phyloP scores from a whole-genome alignment of 495 filamentous ascomycete species.

The Aspergillus bertholletiae region DNA sequence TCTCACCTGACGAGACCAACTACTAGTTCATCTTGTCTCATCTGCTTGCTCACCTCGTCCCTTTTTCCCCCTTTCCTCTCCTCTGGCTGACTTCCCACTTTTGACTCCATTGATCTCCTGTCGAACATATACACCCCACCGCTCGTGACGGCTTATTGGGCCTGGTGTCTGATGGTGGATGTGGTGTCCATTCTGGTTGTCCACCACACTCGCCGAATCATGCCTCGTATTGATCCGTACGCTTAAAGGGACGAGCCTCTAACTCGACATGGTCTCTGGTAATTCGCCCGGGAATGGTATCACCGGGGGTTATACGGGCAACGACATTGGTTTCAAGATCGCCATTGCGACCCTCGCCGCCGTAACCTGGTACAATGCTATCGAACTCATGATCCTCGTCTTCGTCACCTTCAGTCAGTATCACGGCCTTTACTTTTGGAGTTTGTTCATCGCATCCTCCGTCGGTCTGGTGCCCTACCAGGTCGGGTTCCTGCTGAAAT shows the following conservation, averaged over 20 bases:
- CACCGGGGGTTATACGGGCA: slow-evolving; percentile 37
- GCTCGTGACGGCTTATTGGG: too few relatives aligned
- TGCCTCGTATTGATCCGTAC: background rate
- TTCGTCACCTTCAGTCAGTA: slow-evolving; percentile 53
- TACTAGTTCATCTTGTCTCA: background rate
- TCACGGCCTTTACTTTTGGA: slow-evolving; percentile 57
- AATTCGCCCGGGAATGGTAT: slow-evolving; percentile 37
- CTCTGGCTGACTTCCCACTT: background rate
- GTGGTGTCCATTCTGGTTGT: background rate
- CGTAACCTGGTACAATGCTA: slow-evolving; percentile 53
- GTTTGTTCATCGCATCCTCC: slow-evolving; percentile 46
- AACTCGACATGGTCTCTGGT: slow-evolving; percentile 22
- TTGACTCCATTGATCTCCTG: background rate
- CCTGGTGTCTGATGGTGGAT: background rate
- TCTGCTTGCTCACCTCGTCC: background rate
- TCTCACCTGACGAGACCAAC: background rate
- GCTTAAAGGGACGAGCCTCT: background rate
- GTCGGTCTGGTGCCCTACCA: slow-evolving; percentile 56
- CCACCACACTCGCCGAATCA: background rate
- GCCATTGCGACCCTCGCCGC: slow-evolving; percentile 52
- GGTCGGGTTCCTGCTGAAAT: slow-evolving; percentile 59
- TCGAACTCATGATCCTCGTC: slow-evolving; percentile 52
- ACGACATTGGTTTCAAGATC: slow-evolving; percentile 36
- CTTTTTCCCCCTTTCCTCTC: background rate
- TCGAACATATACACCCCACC: too few relatives aligned